Evolutionary conservation across 106 monocot species (phyloP).

Genomic region (Allium fistulosum): DNA sequence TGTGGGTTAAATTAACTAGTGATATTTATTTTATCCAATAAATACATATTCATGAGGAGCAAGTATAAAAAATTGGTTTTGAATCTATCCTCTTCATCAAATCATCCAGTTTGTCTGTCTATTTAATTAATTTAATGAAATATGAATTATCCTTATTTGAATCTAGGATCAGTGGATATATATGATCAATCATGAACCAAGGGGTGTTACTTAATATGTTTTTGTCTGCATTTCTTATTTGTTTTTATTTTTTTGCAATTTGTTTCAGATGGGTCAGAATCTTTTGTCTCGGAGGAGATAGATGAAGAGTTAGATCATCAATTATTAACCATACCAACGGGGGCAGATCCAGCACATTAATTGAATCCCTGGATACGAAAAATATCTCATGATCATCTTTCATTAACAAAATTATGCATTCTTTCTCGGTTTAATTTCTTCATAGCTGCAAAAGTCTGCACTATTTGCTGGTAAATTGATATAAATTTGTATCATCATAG

Average conservation of each 20-base stretch:
- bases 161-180: neutral
- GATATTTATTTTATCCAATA: too few relatives aligned
- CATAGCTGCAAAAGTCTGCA: too few relatives aligned
- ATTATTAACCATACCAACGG: constrained; percentile 10
- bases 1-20: too few relatives aligned
- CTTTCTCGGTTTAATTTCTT: too few relatives aligned
- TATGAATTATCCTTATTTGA: neutral
- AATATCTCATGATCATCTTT: too few relatives aligned
- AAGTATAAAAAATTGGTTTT: too few relatives aligned
- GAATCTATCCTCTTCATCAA: too few relatives aligned
- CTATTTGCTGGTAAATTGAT: too few relatives aligned
- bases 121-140: neutral
- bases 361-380: too few relatives aligned
- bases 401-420: too few relatives aligned
- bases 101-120: neutral
- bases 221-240: neutral
- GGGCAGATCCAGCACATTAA: constrained; percentile 5
- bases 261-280: constrained; percentile 30
- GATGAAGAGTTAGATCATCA: constrained; percentile 32
- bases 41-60: too few relatives aligned
- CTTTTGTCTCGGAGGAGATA: constrained; percentile 21
- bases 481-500: too few relatives aligned
- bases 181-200: neutral
- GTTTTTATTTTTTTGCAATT: constrained; percentile 3
- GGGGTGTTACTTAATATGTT: neutral